These are phyloP conservation scores for Cladosporium sp. DNA, from an alignment of 2,329 filamentous ascomycete genomes.

Conservation along the genomic window DNA sequence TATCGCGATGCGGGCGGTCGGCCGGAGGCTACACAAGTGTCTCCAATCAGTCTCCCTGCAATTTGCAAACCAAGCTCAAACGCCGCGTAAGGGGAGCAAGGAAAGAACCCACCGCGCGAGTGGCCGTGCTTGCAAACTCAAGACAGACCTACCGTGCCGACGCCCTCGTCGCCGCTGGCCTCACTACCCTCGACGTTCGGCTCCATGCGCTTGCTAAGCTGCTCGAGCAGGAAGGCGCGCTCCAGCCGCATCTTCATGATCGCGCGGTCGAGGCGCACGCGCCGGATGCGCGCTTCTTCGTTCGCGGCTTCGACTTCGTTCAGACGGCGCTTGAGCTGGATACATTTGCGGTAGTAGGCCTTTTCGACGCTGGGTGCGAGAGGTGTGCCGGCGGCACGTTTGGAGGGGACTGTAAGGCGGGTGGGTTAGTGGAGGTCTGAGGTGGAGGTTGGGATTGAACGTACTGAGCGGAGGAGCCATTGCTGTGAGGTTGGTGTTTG, in stretches of 20 bases:
- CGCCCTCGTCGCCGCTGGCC: constrained; percentile 27
- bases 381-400: constrained; percentile 28
- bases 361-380: constrained; percentile 87
- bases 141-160: constrained; percentile 17
- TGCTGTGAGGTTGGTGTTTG: too few species aligned
- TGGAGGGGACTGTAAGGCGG: constrained; percentile 12
- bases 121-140: background rate
- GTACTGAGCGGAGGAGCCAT: too few species aligned
- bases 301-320: constrained; percentile 90
- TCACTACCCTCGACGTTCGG: constrained; percentile 39
- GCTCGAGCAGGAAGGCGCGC: constrained; percentile 55
- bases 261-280: constrained; percentile 72
- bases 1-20: constrained; percentile 27
- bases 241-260: constrained; percentile 89
- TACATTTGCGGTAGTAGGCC: constrained; percentile 93
- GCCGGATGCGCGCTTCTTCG: constrained; percentile 71
- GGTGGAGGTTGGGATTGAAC: too few species aligned
- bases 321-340: constrained; percentile 85
- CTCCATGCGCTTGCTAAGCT: constrained; percentile 43
- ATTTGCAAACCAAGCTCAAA: background rate
- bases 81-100: too few species aligned
- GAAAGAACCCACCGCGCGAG: background rate
- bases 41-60: background rate
- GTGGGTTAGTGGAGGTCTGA: background rate
- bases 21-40: constrained; percentile 18